These are phyloP conservation scores for Barbatosphaeria neglecta DNA, from an alignment of 495 filamentous ascomycete species.

Conservation along the genomic window DNA sequence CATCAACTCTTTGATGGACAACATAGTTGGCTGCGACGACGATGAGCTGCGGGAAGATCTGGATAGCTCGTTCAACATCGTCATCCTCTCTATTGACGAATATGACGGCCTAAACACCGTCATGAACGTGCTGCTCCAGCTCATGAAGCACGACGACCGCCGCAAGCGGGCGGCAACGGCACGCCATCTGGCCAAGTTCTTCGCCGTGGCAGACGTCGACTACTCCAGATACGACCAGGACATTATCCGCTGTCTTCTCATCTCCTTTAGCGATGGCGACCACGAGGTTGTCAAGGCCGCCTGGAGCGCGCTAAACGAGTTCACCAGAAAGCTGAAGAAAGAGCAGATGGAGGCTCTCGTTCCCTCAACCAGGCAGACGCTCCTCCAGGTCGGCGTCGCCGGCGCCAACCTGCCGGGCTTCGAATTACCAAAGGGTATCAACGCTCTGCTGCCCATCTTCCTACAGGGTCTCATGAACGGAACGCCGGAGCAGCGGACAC, in stretches of 20 bases:
- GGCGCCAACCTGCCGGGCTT: slow-evolving; percentile 83
- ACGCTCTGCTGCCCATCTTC: slow-evolving; percentile 92
- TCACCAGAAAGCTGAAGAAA: slow-evolving; percentile 83
- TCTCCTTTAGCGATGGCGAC: slow-evolving; percentile 85
- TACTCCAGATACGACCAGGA: slow-evolving; percentile 92
- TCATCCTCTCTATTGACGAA: slow-evolving; percentile 88
- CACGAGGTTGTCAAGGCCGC: slow-evolving; percentile 78
- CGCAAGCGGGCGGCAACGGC: slow-evolving; percentile 66
- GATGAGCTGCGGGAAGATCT: slow-evolving; percentile 64
- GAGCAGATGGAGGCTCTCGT: slow-evolving; percentile 98
- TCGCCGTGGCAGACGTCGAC: slow-evolving; percentile 67
- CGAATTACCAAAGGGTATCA: slow-evolving; percentile 91
- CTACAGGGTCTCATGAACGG: slow-evolving; percentile 96
- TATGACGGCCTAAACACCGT: slow-evolving; percentile 87
- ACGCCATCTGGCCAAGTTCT: slow-evolving; percentile 78
- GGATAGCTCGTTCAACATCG: slow-evolving; percentile 67
- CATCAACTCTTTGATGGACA: slow-evolving; percentile 86
- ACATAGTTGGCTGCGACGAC: slow-evolving; percentile 68
- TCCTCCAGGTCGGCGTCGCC: slow-evolving; percentile 78
- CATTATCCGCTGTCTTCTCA: slow-evolving; percentile 74
- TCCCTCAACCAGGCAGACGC: slow-evolving; percentile 66
- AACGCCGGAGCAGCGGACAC: slow-evolving; percentile 77
- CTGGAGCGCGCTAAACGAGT: slow-evolving; percentile 77
- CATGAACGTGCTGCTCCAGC: slow-evolving; percentile 80
- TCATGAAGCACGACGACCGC: slow-evolving; percentile 90